Conservation (phyloP, 495 filamentous ascomycete genomes). For the Penicillium desertorum region DNA sequence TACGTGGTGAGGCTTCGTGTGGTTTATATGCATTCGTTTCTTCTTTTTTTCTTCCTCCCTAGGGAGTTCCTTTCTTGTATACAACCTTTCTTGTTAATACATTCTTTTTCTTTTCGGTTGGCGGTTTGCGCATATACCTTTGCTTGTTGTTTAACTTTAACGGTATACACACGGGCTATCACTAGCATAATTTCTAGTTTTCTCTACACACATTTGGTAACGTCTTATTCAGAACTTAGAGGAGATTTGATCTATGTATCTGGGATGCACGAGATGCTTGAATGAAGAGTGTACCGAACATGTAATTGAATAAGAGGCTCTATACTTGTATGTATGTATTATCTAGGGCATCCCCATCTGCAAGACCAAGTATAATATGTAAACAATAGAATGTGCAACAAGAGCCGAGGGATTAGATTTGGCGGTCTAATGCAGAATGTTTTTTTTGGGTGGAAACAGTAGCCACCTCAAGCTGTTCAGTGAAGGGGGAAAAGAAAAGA, state of each 20-base stretch:
- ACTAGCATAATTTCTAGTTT: neutral
- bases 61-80: neutral
- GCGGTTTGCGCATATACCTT: neutral
- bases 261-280: neutral
- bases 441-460: neutral
- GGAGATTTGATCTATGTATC: neutral
- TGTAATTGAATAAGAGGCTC: slow-evolving; percentile 1
- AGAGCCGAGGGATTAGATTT: neutral
- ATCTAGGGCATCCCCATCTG: neutral
- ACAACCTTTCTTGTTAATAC: slow-evolving; percentile 1
- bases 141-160: neutral
- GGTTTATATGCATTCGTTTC: neutral
- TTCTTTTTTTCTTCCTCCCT: slow-evolving; percentile 1
- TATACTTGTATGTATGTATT: slow-evolving; percentile 4
- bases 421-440: slow-evolving; percentile 5
- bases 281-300: neutral
- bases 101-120: slow-evolving; percentile 14
- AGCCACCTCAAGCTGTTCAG: neutral
- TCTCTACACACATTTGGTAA: neutral
- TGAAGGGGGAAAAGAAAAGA: neutral
- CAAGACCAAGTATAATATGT: slow-evolving; percentile 4
- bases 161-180: neutral
- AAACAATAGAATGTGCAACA: neutral
- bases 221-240: neutral
- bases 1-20: slow-evolving; percentile 55